Percentiles rank a stretch among this genome's conserved stretches.
These are phyloP conservation scores for Naganishia vaughanmartiniae DNA, from an alignment of 768 basidiomycete species.

Conservation along the genomic window DNA sequence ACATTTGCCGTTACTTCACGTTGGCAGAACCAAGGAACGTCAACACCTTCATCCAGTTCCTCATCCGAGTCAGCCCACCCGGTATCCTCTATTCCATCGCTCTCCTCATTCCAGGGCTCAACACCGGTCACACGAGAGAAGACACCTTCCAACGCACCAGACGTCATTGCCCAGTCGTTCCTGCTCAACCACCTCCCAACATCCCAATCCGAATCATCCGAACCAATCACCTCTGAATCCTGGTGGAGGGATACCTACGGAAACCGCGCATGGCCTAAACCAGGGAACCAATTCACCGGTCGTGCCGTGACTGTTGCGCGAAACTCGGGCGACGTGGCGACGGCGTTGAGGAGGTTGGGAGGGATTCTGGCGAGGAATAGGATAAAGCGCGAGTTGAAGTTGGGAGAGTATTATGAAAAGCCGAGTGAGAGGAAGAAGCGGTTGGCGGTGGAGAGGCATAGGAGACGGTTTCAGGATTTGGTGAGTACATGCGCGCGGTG, in stretches of 20 bases:
- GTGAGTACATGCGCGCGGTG: constrained; percentile 28
- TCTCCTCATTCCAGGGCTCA: constrained; percentile 11
- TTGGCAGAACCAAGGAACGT: background rate
- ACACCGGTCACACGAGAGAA: background rate
- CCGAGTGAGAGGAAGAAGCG: constrained; percentile 38
- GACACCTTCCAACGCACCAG: background rate
- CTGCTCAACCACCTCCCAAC: background rate
- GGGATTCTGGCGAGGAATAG: constrained; percentile 32
- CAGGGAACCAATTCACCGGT: constrained; percentile 30
- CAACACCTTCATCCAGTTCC: background rate
- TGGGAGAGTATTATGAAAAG: constrained; percentile 39
- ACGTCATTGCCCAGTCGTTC: constrained; percentile 16
- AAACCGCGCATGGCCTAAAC: background rate
- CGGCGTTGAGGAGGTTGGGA: constrained; percentile 23
- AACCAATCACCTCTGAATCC: constrained; percentile 8
- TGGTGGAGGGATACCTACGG: constrained; percentile 19
- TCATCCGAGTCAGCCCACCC: background rate
- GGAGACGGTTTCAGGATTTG: constrained; percentile 40
- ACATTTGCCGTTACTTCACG: background rate
- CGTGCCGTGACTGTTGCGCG: constrained; percentile 19
- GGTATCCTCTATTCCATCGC: constrained; percentile 16
- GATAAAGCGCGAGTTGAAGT: constrained; percentile 35
- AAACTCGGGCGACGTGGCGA: background rate
- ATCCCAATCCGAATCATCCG: background rate
- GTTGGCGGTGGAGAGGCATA: constrained; percentile 38